Percentiles rank a stretch among this genome's conserved stretches.
Conservation (phyloP, 1,139 yeast genomes). For the Suhomyces maxii region DNA sequence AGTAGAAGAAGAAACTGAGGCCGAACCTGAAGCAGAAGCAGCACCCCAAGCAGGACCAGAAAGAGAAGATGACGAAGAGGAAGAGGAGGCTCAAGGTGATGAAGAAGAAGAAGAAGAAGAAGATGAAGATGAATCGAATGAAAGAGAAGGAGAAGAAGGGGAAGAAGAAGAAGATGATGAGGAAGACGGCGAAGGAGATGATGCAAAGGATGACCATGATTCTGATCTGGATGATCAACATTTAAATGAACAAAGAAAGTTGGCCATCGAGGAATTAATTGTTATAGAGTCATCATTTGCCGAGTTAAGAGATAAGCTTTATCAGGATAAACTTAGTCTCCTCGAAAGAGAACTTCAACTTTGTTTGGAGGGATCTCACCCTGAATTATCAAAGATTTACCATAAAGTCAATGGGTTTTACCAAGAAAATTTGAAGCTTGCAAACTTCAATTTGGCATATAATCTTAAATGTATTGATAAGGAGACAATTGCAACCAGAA, state of each 20-base stretch:
- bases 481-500: conserved; percentile 79
- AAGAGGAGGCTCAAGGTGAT: conserved; percentile 9
- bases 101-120: conserved; percentile 13
- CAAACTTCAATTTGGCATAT: conserved; percentile 69
- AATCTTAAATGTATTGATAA: conserved; percentile 73
- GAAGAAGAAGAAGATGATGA: conserved; percentile 17
- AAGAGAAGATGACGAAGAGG: conserved; percentile 12
- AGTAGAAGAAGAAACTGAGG: conserved; percentile 7
- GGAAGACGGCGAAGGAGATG: conserved; percentile 18
- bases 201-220: conserved; percentile 15
- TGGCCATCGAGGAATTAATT: conserved; percentile 69
- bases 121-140: conserved; percentile 12
- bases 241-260: conserved; percentile 51
- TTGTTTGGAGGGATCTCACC: conserved; percentile 89
- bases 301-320: conserved; percentile 71
- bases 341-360: conserved; percentile 81
- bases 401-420: conserved; percentile 70
- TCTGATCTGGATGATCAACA: conserved; percentile 30
- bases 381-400: conserved; percentile 69
- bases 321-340: conserved; percentile 70
- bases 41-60: conserved; percentile 11
- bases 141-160: conserved; percentile 8
- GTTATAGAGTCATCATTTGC: conserved; percentile 87
- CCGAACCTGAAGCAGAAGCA: conserved; percentile 10
- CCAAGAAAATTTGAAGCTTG: conserved; percentile 66